Percentiles rank a stretch among this genome's conserved stretches.
Conservation (phyloP, 306 rosid genomes). For the Cercis canadensis region DNA sequence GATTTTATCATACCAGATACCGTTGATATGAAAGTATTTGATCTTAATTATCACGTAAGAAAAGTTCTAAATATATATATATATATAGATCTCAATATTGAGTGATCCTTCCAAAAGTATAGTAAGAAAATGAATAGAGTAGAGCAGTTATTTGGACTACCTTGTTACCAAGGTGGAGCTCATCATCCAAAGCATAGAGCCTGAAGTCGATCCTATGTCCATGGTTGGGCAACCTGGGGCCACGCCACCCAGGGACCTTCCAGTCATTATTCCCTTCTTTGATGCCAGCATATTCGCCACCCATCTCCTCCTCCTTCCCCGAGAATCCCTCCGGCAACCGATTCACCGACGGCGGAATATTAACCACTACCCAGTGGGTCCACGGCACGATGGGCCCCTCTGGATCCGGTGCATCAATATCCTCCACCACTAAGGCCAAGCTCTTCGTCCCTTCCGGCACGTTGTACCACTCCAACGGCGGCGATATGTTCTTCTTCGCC, state of each 20-base stretch:
- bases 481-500: slow-evolving; percentile 73
- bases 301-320: slow-evolving; percentile 58
- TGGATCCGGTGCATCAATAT: slow-evolving; percentile 78
- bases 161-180: slow-evolving; percentile 72
- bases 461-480: slow-evolving; percentile 91
- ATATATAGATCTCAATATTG: too few species aligned
- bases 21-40: too few species aligned
- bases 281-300: slow-evolving; percentile 51
- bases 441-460: slow-evolving; percentile 67
- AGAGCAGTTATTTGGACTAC: slow-evolving; percentile 19
- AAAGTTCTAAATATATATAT: too few species aligned
- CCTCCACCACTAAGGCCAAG: slow-evolving; percentile 73
- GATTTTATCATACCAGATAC: too few species aligned
- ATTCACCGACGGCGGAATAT: slow-evolving; percentile 62
- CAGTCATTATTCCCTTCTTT: slow-evolving; percentile 72
- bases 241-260: slow-evolving; percentile 83
- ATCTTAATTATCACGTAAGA: too few species aligned
- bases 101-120: neutral
- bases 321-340: slow-evolving; percentile 80
- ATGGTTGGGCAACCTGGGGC: slow-evolving; percentile 63
- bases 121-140: too few species aligned
- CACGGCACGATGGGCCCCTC: slow-evolving; percentile 65
- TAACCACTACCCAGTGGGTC: slow-evolving; percentile 78
- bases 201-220: slow-evolving; percentile 75
- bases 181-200: slow-evolving; percentile 80